These are phyloP conservation scores for Xylaria sp. DNA, from an alignment of 2,329 filamentous ascomycete genomes.

Conservation along the genomic window DNA sequence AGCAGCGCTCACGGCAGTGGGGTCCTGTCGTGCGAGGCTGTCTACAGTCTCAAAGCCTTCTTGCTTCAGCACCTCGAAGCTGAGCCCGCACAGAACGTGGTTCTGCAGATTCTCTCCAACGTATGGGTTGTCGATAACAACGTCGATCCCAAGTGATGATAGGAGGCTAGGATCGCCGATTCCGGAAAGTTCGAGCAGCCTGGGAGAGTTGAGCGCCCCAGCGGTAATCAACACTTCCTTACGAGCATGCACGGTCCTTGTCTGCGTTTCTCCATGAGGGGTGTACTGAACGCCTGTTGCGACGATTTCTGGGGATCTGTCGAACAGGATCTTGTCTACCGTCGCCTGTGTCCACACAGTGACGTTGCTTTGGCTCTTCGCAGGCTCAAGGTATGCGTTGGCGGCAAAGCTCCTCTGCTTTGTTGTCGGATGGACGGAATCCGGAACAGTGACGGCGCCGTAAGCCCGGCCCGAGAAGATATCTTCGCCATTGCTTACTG, in stretches of 20 bases:
- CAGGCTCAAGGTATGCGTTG: slow-evolving; percentile 15
- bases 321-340: slow-evolving; percentile 13
- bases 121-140: slow-evolving; percentile 39
- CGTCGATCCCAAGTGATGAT: slow-evolving; percentile 33
- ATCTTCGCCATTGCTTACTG: slow-evolving; percentile 1
- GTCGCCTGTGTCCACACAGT: slow-evolving; percentile 10
- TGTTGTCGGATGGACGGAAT: slow-evolving; percentile 10
- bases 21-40: slow-evolving; percentile 23
- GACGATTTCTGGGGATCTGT: neutral
- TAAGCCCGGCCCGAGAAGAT: slow-evolving; percentile 7
- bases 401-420: slow-evolving; percentile 17
- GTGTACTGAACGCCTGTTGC: slow-evolving; percentile 13
- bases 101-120: slow-evolving; percentile 47
- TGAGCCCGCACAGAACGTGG: slow-evolving; percentile 30
- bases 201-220: slow-evolving; percentile 46
- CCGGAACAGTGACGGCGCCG: slow-evolving; percentile 9
- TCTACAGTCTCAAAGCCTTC: slow-evolving; percentile 28
- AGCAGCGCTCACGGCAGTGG: slow-evolving; percentile 19
- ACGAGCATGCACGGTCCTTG: slow-evolving; percentile 27
- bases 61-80: slow-evolving; percentile 28
- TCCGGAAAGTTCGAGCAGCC: slow-evolving; percentile 48
- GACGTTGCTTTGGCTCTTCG: slow-evolving; percentile 7
- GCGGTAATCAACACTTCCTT: slow-evolving; percentile 48
- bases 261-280: slow-evolving; percentile 6
- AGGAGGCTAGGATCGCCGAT: slow-evolving; percentile 42